Evolutionary conservation across 805 yeast genomes (phyloP).

Genomic region (Phaffomyces thermotolerans): DNA sequence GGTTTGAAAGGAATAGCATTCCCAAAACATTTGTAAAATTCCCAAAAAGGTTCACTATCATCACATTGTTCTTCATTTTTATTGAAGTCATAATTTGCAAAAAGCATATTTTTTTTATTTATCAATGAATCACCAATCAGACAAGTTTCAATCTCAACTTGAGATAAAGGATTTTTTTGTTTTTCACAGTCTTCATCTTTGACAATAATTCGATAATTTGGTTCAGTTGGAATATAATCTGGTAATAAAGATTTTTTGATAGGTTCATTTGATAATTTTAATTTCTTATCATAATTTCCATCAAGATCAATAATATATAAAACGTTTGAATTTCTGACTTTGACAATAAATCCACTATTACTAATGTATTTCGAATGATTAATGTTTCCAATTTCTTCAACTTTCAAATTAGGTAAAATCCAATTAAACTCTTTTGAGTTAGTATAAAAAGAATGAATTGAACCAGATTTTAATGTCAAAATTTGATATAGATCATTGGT

Average conservation of each 20-base stretch:
- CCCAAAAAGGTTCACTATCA: neutral
- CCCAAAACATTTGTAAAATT: conserved; percentile 3
- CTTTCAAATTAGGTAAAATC: conserved; percentile 21
- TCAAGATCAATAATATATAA: conserved; percentile 21
- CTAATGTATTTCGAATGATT: neutral
- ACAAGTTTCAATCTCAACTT: conserved; percentile 53
- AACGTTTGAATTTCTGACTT: conserved; percentile 4
- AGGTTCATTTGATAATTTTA: conserved; percentile 32
- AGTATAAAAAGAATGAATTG: conserved; percentile 54
- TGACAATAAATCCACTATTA: neutral
- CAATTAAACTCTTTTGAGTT: conserved; percentile 7
- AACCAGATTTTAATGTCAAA: conserved; percentile 47
- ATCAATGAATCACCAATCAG: conserved; percentile 14
- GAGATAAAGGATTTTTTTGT: conserved; percentile 31
- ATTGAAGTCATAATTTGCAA: conserved; percentile 7
- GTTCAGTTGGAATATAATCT: conserved; percentile 15
- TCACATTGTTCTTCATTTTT: neutral
- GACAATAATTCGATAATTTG: conserved; percentile 14
- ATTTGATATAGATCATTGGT: conserved; percentile 38
- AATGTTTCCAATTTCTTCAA: conserved; percentile 5
- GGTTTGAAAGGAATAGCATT: neutral
- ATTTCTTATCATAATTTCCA: conserved; percentile 26
- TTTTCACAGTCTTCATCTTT: conserved; percentile 14
- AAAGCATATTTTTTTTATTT: conserved; percentile 11
- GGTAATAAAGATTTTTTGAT: conserved; percentile 23